Base-by-base conservation (phyloP, 495 filamentous ascomycete genomes). In the Neurospora sublineolata region DNA sequence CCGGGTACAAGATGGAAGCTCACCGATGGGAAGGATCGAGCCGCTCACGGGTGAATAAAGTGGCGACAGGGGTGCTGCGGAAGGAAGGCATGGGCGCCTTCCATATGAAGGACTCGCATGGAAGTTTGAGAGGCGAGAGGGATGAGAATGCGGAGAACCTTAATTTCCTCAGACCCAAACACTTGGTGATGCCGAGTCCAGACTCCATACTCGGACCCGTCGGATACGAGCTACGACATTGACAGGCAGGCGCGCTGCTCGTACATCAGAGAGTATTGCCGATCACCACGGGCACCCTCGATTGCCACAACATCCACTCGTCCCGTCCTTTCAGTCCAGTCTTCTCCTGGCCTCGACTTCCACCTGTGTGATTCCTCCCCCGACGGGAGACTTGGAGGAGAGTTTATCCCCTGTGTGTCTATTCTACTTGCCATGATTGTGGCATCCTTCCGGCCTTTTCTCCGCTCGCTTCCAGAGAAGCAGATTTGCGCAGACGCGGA, bases 21-120 rank as follows among this genome's bases (percentile, higher is more conserved):
- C 73, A 78, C 77, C 77, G 76, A 76, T 75, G 74, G 77, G 75
- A 77, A 75, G 77, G 78, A 72, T 72, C 67, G 73, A n/a, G n/a
- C n/a, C n/a, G n/a, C n/a, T n/a, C 33, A 69, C 75, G 77, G 77
- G 68, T 74, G 76, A 75, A 77, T 75, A 69, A 71, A 68, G 72
- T 20, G n/a, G 73, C 68, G 71, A 68, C 71, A 77, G 75, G 77
- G n/a, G n/a, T 77, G 75, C 12, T 38, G 68, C n/a, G n/a, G n/a
- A n/a, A n/a, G n/a, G 72, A 79, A 75, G 70, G 69, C 68, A 74
- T 73, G 73, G 73, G 74, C 69, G 69, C 44, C 39, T 64, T 69
- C 71, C 33, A 76, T 75, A 76, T 79, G 73, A 78, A 75, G 71
- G 76, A 71, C 68, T 44, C 18, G 37, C 67, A 67, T 60, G 52